Conservation (phyloP, 768 basidiomycete species). For the Lactifluus piperatus region DNA sequence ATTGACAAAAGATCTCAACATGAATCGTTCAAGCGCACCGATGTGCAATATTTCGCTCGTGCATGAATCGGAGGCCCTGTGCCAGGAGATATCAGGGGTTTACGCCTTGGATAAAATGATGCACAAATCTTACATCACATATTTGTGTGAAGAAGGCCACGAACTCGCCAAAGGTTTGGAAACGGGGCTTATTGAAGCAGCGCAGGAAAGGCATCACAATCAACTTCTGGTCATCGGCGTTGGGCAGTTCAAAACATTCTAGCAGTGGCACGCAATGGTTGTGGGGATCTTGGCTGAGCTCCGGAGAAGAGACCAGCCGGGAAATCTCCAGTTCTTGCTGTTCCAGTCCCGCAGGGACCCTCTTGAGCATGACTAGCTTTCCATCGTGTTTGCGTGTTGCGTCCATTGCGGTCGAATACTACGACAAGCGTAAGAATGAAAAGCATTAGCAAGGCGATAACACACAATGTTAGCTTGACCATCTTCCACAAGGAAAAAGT, state of each 20-base stretch:
- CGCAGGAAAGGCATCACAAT: slow-evolving; percentile 18
- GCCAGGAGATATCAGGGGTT: neutral
- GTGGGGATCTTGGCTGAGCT: neutral
- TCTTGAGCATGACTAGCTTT: slow-evolving; percentile 17
- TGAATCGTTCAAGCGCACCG: slow-evolving; percentile 23
- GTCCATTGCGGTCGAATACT: slow-evolving; percentile 11
- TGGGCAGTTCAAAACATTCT: neutral
- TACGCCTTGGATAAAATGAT: neutral
- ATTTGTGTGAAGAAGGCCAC: slow-evolving; percentile 17
- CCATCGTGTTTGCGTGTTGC: slow-evolving; percentile 13
- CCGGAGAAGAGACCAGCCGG: slow-evolving; percentile 1
- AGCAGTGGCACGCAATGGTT: slow-evolving; percentile 17
- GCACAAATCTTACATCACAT: slow-evolving; percentile 1
- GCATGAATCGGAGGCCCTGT: slow-evolving; percentile 24
- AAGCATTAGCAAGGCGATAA: neutral
- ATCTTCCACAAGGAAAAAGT: neutral
- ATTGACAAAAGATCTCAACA: neutral
- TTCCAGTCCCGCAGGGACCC: neutral
- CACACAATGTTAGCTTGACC: slow-evolving; percentile 3
- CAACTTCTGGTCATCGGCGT: neutral
- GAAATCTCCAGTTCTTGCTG: slow-evolving; percentile 1
- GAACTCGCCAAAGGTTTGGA: slow-evolving; percentile 16
- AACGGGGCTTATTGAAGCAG: slow-evolving; percentile 10
- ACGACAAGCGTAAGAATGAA: neutral
- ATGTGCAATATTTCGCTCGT: slow-evolving; percentile 22